phyloP scores from a whole-genome alignment of 2,329 filamentous ascomycete genomes.

The Aspergillus sp. region DNA sequence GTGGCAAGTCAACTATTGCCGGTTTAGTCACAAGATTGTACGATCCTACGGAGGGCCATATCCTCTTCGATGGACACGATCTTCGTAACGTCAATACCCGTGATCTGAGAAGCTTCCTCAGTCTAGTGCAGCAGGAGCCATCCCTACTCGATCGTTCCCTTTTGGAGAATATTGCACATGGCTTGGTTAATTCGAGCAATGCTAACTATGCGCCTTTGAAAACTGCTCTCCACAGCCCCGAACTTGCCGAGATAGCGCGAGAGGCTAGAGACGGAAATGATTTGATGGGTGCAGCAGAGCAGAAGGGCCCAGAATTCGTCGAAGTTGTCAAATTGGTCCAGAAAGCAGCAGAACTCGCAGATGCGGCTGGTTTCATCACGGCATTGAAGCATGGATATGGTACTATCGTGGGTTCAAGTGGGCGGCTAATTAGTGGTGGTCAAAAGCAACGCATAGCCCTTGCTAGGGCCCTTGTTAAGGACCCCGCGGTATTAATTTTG shows the following conservation, averaged over 20 bases:
- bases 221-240: constrained; percentile 17
- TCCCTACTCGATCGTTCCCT: constrained; percentile 53
- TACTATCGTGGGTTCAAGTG: constrained; percentile 36
- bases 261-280: constrained; percentile 10
- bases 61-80: constrained; percentile 31
- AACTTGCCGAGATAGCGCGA: constrained; percentile 27
- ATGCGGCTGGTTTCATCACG: constrained; percentile 30
- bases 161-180: constrained; percentile 55
- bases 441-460: constrained; percentile 91
- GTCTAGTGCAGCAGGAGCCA: constrained; percentile 53
- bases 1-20: constrained; percentile 52
- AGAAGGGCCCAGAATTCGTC: constrained; percentile 15
- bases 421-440: constrained; percentile 55
- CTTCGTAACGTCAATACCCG: constrained; percentile 34
- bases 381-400: constrained; percentile 24
- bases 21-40: constrained; percentile 40
- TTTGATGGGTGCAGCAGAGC: neutral
- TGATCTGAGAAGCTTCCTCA: constrained; percentile 35
- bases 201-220: constrained; percentile 21
- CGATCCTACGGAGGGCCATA: constrained; percentile 31
- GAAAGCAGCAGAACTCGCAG: constrained; percentile 27
- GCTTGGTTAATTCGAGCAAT: constrained; percentile 42
- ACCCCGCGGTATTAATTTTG: constrained; percentile 70
- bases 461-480: constrained; percentile 77
- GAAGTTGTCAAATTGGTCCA: constrained; percentile 30